A percentile compares a stretch with the other conserved stretches of the same genome.
Evolutionary conservation across 768 basidiomycete species (phyloP).

Genomic region (Amanita pseudoporphyria): DNA sequence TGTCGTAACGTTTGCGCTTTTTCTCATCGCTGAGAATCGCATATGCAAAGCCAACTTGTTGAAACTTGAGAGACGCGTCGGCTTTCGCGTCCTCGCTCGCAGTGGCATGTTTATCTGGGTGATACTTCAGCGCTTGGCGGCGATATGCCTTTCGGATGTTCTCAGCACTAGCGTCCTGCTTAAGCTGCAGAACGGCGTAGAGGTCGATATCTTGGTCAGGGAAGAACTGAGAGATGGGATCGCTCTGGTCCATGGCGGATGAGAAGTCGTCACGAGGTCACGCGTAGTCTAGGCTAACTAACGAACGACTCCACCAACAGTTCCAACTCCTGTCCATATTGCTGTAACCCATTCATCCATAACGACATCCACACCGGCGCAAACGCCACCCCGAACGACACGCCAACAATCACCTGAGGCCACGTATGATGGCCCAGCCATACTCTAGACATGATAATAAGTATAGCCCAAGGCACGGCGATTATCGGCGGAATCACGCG

Average conservation of each 20-base stretch:
- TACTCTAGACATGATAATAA: constrained; percentile 55
- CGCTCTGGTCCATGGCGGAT: constrained; percentile 64
- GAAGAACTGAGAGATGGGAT: constrained; percentile 72
- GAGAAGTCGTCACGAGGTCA: constrained; percentile 8
- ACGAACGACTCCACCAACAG: not conserved
- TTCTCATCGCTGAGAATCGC: constrained; percentile 76
- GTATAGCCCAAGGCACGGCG: constrained; percentile 42
- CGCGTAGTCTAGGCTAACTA: not conserved
- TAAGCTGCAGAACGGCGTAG: constrained; percentile 61
- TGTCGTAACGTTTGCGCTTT: constrained; percentile 69
- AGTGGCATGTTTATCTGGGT: constrained; percentile 84
- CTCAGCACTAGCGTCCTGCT: constrained; percentile 43
- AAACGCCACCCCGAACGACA: constrained; percentile 41
- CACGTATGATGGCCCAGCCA: constrained; percentile 74
- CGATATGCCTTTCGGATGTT: constrained; percentile 83
- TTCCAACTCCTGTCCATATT: constrained; percentile 12
- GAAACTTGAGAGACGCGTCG: constrained; percentile 71
- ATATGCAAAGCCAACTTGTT: constrained; percentile 93
- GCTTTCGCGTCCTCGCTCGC: constrained; percentile 51
- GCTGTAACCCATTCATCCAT: constrained; percentile 36
- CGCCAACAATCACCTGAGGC: constrained; percentile 57
- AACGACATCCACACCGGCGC: constrained; percentile 46
- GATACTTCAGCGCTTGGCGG: constrained; percentile 67
- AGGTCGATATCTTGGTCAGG: constrained; percentile 64
- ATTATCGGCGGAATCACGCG: constrained; percentile 38